A percentile compares a stretch with the other conserved stretches of the same genome.
Conservation (phyloP, 352 stramenopile genomes). For the Globisporangium nodosum region DNA sequence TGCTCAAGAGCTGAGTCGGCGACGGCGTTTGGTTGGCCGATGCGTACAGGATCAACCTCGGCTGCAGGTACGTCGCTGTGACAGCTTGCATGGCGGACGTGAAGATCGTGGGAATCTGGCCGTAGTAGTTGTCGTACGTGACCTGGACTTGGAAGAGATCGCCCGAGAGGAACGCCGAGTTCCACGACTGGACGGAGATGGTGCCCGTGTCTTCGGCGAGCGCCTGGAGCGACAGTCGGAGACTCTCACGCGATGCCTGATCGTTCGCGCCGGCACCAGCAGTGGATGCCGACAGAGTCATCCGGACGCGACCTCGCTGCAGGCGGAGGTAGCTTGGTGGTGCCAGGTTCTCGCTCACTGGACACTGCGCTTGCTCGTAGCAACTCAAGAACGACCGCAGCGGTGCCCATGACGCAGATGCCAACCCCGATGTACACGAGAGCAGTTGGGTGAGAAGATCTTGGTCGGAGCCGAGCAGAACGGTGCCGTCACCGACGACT, state of each 20-base stretch:
- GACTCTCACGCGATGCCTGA: too few species aligned
- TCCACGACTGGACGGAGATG: not conserved
- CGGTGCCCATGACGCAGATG: not conserved
- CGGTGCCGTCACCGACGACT: not conserved
- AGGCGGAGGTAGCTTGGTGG: conserved; percentile 9
- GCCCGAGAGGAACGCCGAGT: not conserved
- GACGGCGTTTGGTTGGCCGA: not conserved
- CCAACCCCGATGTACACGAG: not conserved
- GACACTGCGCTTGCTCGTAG: conserved; percentile 11
- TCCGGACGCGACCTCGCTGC: conserved; percentile 1
- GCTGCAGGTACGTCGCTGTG: not conserved
- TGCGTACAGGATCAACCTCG: conserved; percentile 3
- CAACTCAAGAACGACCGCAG: conserved; percentile 9
- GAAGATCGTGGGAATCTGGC: conserved; percentile 2
- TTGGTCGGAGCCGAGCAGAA: not conserved
- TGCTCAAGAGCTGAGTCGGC: not conserved
- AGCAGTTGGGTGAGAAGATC: conserved; percentile 2
- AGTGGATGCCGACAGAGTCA: not conserved
- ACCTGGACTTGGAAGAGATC: conserved; percentile 6
- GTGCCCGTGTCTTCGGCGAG: not conserved
- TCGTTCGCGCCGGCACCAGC: too few species aligned
- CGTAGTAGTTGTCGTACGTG: conserved; percentile 4
- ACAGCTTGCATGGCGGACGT: not conserved
- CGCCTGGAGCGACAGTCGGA: not conserved
- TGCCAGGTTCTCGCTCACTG: not conserved